Base-by-base conservation (phyloP, 306 rosid genomes). In the Cucurbita ficifolia region DNA sequence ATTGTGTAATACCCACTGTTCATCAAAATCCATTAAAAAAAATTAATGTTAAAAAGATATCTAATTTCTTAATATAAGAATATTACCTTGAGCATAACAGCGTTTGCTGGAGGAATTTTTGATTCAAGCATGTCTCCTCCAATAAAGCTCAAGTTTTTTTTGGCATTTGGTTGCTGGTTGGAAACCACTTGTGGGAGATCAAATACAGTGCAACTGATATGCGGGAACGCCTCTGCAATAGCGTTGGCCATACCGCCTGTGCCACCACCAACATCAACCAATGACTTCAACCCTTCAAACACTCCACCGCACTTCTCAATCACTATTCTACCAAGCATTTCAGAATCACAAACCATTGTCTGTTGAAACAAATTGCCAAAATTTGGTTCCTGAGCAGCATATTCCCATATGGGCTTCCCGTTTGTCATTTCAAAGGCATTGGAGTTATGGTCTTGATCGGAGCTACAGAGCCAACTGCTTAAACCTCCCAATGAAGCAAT, bases 221-320 rank as follows among this genome's bases (percentile, higher is more conserved):
- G 13, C 4, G 84, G 87, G 43, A 81, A 83, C 3, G 72, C 48
- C 11, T 78, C 52, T 1, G 72, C 83, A 56, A 86, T 70, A 7
- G 76, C 83, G 48, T 51, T 81, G 14, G 75, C 80, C 87, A 83
- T 52, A 1, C 54, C 29, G 0, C 87, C 90, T 1, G 75, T 72
- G 29, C 89, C 85, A 5, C 89, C 85, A 1, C 76, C 85, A 18
- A 86, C 81, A 73, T 86, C 87, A 14, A 86, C 81, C 77, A 83
- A 8, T 3, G 87, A 77, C 13, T 51, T 49, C 74, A 83, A 29
- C 0, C 87, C 80, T 12, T 81, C 53, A 8, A 86, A 86, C 22
- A 81, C 86, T 0, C 36, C 43, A 38, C 76, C 35, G 45, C 62
- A 72, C 40, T 76, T 77, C 12, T 74, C 56, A 3, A 69, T 19